phyloP scores from a whole-genome alignment of 768 basidiomycete species.

The Mycena latifolia region DNA sequence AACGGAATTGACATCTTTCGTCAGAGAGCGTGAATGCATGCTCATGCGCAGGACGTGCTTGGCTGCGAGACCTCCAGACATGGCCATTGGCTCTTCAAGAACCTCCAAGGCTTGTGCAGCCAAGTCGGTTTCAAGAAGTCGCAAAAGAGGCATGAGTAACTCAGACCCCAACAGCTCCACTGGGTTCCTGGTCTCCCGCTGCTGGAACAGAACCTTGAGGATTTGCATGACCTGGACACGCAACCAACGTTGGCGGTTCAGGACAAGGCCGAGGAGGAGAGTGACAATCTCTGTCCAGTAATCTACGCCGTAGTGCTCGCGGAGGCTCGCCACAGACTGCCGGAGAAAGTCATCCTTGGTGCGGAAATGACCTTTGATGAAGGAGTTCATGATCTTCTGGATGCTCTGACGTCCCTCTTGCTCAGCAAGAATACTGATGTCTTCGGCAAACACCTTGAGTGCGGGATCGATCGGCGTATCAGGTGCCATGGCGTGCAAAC shows the following conservation, averaged over 20 bases:
- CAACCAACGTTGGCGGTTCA: slow-evolving; percentile 88
- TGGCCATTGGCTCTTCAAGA: slow-evolving; percentile 89
- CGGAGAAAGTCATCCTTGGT: slow-evolving; percentile 95
- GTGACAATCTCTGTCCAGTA: slow-evolving; percentile 87
- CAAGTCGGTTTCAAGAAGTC: slow-evolving; percentile 89
- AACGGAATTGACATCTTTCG: slow-evolving; percentile 62
- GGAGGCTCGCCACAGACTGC: slow-evolving; percentile 86
- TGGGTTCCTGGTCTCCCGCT: slow-evolving; percentile 81
- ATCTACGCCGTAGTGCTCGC: slow-evolving; percentile 85
- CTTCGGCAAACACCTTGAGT: slow-evolving; percentile 78
- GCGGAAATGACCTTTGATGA: slow-evolving; percentile 88
- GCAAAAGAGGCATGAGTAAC: slow-evolving; percentile 90
- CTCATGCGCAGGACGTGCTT: slow-evolving; percentile 94
- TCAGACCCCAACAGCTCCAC: slow-evolving; percentile 86
- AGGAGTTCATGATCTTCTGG: slow-evolving; percentile 89
- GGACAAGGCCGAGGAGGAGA: slow-evolving; percentile 85
- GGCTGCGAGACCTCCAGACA: slow-evolving; percentile 81
- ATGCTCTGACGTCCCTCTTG: slow-evolving; percentile 83
- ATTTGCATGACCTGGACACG: slow-evolving; percentile 88
- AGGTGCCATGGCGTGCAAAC: slow-evolving; percentile 80
- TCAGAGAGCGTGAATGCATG: slow-evolving; percentile 70
- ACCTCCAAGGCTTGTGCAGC: slow-evolving; percentile 91
- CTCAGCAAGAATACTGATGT: slow-evolving; percentile 80
- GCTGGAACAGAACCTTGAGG: slow-evolving; percentile 90
- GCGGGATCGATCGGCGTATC: slow-evolving; percentile 67